Percentiles rank a stretch among this genome's conserved stretches.
Evolutionary conservation across 2,329 filamentous ascomycete species (phyloP).

Genomic region (Parascedosporium putredinis): DNA sequence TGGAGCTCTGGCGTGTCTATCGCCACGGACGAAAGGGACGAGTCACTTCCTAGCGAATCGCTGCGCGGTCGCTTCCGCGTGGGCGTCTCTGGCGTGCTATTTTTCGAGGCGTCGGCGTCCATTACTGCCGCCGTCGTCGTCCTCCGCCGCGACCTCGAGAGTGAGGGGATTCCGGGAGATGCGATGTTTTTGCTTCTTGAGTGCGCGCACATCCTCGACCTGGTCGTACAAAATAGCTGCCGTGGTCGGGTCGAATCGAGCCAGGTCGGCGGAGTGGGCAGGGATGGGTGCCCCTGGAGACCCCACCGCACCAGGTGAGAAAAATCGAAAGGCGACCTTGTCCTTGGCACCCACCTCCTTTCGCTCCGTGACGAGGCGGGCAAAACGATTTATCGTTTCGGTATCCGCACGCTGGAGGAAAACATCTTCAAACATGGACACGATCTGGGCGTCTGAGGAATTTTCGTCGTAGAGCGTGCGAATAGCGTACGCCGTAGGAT

Average conservation of each 20-base stretch:
- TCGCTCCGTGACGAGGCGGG: conserved; percentile 37
- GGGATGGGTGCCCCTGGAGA: conserved; percentile 34
- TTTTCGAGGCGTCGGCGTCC: too few relatives aligned
- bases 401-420: conserved; percentile 46
- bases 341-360: conserved; percentile 47
- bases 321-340: conserved; percentile 25
- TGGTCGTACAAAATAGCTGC: conserved; percentile 13
- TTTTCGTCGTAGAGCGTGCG: conserved; percentile 51
- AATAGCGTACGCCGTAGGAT: conserved; percentile 52
- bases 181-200: conserved; percentile 27
- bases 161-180: conserved; percentile 13
- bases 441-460: conserved; percentile 37
- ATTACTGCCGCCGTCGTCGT: background rate
- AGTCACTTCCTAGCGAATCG: conserved; percentile 30
- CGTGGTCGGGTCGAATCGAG: conserved; percentile 28
- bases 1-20: conserved; percentile 2
- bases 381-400: conserved; percentile 41
- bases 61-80: conserved; percentile 24
- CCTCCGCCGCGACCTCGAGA: background rate
- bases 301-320: background rate
- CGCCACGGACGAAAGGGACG: conserved; percentile 28
- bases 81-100: conserved; percentile 19
- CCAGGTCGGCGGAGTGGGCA: conserved; percentile 39
- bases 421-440: conserved; percentile 47
- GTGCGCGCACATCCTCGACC: conserved; percentile 19